Evolutionary conservation across 495 filamentous ascomycete genomes (phyloP), one percentile per base, ranked within the genome.

Genomic region (Talaromyces ruber): DNA sequence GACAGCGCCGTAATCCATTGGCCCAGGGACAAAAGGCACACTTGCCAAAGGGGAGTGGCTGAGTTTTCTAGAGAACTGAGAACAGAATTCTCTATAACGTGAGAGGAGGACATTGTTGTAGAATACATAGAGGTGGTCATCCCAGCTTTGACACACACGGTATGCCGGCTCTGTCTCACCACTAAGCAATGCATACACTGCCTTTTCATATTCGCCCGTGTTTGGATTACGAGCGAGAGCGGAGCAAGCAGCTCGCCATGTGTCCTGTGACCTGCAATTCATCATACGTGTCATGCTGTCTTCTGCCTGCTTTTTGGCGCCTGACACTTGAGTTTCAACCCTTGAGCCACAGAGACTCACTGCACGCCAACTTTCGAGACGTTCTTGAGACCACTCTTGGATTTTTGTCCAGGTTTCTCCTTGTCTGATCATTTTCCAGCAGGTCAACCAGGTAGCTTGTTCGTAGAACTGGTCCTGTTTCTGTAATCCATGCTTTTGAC

Each of bases 121-220:
- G 67, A 91, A 86, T 7, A 87, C 88, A 67, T 93, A 98, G n/a
- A 97, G 82, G 64, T 88, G 84, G 71, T 98, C 94, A 63, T 98
- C 91, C 88, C 90, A 96, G 39, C 82, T 84, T 47, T 81, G 79
- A 72, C 91, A 94, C 14, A 93, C 84, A 64, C 83, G 83, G 67
- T 89, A 81, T 11, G 92, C 90, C 47, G 88, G 86, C 37, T 84
- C 76, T 6, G 91, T 78, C 68, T 97, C 89, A 45, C 95, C 95
- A 47, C 88, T 87, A 55, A 98, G 81, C 22, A 95, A 77, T 22
- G 89, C 92, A 67, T 96, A 97, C 1, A 97, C 92, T 25, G 93
- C 94, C 29, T 84, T 82, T 75, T 98, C 91, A 68, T 90, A 93
- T 28, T 89, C 84, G 59, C 86, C 83, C 0, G 83, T 84, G 30